Percentiles rank a stretch among this genome's conserved stretches.
Conservation (phyloP, 148 eudicot species). For the Chenopodium suecicum region DNA sequence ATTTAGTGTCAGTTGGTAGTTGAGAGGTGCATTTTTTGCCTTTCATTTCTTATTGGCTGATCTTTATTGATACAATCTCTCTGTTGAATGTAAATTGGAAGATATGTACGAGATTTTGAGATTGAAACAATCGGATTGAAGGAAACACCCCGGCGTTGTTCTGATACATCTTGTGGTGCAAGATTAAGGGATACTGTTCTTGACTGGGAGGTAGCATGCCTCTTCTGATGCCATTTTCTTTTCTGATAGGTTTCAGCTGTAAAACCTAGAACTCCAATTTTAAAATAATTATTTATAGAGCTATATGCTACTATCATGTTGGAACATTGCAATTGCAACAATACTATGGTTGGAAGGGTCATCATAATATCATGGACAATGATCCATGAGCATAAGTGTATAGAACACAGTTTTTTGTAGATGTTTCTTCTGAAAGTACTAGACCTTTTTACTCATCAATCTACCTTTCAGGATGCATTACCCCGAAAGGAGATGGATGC, state of each 20-base stretch:
- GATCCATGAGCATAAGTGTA: not conserved
- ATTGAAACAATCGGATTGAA: constrained; percentile 92
- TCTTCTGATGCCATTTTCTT: not conserved
- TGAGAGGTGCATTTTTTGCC: not conserved
- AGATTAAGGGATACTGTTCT: constrained; percentile 88
- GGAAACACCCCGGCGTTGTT: constrained; percentile 83
- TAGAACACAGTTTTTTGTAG: constrained; percentile 1
- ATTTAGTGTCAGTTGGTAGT: constrained; percentile 4
- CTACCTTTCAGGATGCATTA: constrained; percentile 66
- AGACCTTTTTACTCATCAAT: not conserved
- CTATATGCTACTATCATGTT: not conserved
- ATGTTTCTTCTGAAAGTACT: not conserved
- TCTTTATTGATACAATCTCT: not conserved
- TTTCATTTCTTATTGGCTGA: not conserved
- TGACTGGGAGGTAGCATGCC: constrained; percentile 87
- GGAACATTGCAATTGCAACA: not conserved
- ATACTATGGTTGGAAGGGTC: not conserved
- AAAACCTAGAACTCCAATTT: not conserved
- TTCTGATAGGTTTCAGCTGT: not conserved
- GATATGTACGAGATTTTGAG: constrained; percentile 95
- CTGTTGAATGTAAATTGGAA: constrained; percentile 35
- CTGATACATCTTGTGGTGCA: constrained; percentile 52
- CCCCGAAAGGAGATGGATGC: constrained; percentile 89
- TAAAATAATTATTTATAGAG: not conserved
- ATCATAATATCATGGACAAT: not conserved